Conservation (phyloP, 768 basidiomycete genomes). For the Tulasnella sp. region DNA sequence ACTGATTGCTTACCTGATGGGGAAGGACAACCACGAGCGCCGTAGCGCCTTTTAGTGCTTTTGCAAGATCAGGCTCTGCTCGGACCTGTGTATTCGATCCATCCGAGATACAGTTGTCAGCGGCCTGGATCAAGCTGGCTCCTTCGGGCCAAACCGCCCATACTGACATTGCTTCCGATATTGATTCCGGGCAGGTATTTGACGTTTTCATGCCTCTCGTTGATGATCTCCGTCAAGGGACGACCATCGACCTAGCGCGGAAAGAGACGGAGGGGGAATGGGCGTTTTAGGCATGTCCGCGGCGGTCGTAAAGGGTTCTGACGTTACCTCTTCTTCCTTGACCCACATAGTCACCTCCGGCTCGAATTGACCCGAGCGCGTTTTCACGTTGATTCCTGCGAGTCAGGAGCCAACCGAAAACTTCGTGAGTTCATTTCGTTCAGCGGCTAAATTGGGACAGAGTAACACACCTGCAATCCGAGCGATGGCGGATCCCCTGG, state of each 20-base stretch:
- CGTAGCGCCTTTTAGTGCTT: conserved; percentile 44
- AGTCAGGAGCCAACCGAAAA: not conserved
- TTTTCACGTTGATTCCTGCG: conserved; percentile 39
- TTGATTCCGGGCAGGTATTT: conserved; percentile 43
- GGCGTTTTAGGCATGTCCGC: not conserved
- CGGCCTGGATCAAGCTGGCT: not conserved
- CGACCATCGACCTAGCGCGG: conserved; percentile 35
- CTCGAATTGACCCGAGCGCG: conserved; percentile 41
- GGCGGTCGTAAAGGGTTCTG: not conserved
- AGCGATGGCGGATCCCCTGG: conserved; percentile 45
- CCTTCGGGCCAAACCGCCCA: not conserved
- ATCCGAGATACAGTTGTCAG: no score
- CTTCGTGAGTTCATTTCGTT: not conserved
- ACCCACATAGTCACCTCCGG: conserved; percentile 45
- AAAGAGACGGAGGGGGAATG: not conserved
- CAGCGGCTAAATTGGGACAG: not conserved
- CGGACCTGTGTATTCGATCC: conserved; percentile 27
- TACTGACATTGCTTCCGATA: conserved; percentile 40
- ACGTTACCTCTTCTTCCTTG: conserved; percentile 42
- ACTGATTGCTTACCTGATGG: conserved; percentile 39
- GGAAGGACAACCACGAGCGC: conserved; percentile 47
- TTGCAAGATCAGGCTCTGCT: conserved; percentile 42
- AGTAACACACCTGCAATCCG: conserved; percentile 36
- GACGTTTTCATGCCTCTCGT: conserved; percentile 44
- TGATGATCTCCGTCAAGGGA: conserved; percentile 46